phyloP scores from a whole-genome alignment of 148 eudicot species.

The Silene uniflora region DNA sequence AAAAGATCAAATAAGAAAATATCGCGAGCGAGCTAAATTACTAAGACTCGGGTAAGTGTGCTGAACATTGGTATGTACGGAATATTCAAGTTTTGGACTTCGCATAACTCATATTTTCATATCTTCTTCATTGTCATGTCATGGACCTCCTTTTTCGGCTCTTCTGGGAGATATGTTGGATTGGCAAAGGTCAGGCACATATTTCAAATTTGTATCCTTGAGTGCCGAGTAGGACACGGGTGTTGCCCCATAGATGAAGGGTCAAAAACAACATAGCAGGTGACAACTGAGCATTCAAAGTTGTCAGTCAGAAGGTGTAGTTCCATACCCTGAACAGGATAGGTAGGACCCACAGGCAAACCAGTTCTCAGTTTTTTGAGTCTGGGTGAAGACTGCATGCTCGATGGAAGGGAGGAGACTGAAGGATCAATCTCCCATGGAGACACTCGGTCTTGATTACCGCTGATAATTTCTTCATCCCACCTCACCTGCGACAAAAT shows the following conservation, averaged over 20 bases:
- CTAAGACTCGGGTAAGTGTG: too few species aligned
- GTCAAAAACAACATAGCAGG: too few species aligned
- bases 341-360: conserved; percentile 41
- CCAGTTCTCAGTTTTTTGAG: conserved; percentile 64
- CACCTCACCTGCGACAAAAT: conserved; percentile 63
- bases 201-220: too few species aligned
- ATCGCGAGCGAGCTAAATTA: not conserved
- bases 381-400: conserved; percentile 69
- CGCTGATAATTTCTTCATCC: conserved; percentile 57
- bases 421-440: conserved; percentile 95
- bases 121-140: too few species aligned
- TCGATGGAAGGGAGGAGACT: conserved; percentile 51
- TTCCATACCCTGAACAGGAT: conserved; percentile 47
- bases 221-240: too few species aligned
- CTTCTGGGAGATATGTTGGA: too few species aligned
- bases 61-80: too few species aligned
- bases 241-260: too few species aligned
- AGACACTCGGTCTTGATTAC: conserved; percentile 70
- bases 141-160: too few species aligned
- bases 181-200: too few species aligned
- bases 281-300: not conserved
- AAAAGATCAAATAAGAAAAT: not conserved
- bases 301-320: not conserved
- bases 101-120: too few species aligned
- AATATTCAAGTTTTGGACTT: too few species aligned